Percentiles rank a stretch among this genome's conserved stretches.
phyloP scores from a whole-genome alignment of 352 stramenopile species.

The Aphanomyces euteiches region DNA sequence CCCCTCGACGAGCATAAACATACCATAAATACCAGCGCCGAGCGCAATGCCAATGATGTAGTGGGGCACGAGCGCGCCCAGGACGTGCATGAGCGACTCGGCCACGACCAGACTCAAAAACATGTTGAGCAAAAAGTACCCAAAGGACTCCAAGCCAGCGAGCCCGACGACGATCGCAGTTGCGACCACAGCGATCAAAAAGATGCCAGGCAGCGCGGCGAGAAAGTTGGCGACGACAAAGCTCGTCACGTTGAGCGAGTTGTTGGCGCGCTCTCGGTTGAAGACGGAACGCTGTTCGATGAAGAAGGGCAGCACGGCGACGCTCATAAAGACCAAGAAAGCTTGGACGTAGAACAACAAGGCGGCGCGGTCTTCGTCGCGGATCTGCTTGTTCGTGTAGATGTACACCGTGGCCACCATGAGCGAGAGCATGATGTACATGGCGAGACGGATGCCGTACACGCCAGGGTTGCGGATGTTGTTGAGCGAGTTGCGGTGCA shows the following conservation, averaged over 20 bases:
- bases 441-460: conserved; percentile 63
- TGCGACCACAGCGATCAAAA: conserved; percentile 44
- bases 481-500: conserved; percentile 58
- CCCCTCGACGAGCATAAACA: conserved; percentile 53
- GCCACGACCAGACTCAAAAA: conserved; percentile 50
- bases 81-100: conserved; percentile 47
- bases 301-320: conserved; percentile 82
- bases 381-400: conserved; percentile 44
- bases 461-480: conserved; percentile 63
- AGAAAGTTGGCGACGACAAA: conserved; percentile 62
- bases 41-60: conserved; percentile 58
- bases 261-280: conserved; percentile 62
- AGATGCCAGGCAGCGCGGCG: conserved; percentile 45
- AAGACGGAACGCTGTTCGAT: conserved; percentile 74
- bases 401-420: conserved; percentile 75
- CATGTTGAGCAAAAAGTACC: conserved; percentile 43
- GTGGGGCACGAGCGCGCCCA: conserved; percentile 46
- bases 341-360: conserved; percentile 84
- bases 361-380: conserved; percentile 43
- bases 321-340: conserved; percentile 87
- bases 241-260: conserved; percentile 47
- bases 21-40: conserved; percentile 48
- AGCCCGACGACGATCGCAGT: conserved; percentile 38
- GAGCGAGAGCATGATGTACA: conserved; percentile 65
- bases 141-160: conserved; percentile 39